Evolutionary conservation across 257 asterid genomes (phyloP).

Genomic region (Solanum pennellii): DNA sequence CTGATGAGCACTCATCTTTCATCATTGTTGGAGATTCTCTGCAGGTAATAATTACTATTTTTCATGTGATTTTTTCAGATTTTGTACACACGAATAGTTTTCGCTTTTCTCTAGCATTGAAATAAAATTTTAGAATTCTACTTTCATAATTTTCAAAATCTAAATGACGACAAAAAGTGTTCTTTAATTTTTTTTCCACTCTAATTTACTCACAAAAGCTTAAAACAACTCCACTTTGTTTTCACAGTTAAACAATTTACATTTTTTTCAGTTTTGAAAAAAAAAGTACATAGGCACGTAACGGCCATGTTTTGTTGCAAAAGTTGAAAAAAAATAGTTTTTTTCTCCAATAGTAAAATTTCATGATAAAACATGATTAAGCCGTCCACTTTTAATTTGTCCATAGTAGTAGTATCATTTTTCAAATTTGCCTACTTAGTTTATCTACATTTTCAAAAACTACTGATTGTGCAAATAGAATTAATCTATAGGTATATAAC

Average conservation of each 20-base stretch:
- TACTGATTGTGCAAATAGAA: neutral
- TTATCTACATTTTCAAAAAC: neutral
- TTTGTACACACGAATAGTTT: neutral
- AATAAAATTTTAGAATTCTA: too few species aligned
- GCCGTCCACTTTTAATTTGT: neutral
- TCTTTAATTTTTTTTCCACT: neutral
- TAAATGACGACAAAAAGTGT: neutral
- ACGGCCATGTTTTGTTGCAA: neutral
- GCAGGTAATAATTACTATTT: neutral
- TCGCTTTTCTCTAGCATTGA: neutral
- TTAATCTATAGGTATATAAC: neutral
- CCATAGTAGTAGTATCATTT: neutral
- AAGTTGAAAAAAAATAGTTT: too few species aligned
- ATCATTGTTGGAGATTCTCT: conserved; percentile 8
- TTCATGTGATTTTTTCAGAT: neutral
- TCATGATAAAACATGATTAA: too few species aligned
- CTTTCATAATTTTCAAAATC: too few species aligned
- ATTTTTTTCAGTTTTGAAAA: too few species aligned
- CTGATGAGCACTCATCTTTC: conserved; percentile 4
- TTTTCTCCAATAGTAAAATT: neutral
- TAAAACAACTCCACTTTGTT: neutral
- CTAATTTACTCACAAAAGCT: neutral
- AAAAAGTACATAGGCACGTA: neutral
- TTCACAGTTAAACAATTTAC: too few species aligned
- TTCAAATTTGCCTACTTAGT: neutral